phyloP scores from a whole-genome alignment of 345 rosid genomes.

The Hibiscus trionum region DNA sequence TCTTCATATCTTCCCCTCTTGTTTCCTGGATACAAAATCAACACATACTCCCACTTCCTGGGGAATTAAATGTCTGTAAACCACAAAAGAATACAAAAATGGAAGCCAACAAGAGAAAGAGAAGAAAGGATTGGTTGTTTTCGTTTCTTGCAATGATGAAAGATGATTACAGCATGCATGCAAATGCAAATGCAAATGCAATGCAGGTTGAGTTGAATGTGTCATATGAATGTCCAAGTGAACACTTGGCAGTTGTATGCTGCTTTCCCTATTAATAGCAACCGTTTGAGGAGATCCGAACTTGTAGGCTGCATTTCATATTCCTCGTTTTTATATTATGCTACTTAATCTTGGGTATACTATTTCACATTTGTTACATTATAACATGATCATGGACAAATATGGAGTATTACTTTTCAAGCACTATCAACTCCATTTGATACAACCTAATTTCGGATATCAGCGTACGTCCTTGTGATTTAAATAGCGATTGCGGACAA shows the following conservation, averaged over 20 bases:
- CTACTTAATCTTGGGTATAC: no score
- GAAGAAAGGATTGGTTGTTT: background rate
- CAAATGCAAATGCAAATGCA: background rate
- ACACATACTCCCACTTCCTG: background rate
- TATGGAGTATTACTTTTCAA: no score
- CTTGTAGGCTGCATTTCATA: background rate
- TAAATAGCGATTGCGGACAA: no score
- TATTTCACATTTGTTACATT: no score
- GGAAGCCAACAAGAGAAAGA: background rate
- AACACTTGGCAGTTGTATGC: background rate
- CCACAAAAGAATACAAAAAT: background rate
- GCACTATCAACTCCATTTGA: no score
- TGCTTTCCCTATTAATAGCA: slow-evolving; percentile 7
- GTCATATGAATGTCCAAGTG: background rate
- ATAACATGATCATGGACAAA: no score
- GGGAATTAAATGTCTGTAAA: background rate
- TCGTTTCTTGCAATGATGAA: background rate
- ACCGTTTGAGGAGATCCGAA: slow-evolving; percentile 1
- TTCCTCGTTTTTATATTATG: no score
- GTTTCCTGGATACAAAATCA: background rate
- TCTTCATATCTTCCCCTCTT: background rate
- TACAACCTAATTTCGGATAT: no score
- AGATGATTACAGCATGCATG: background rate
- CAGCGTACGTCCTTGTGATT: no score
- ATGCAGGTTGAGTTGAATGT: background rate